These are phyloP conservation scores for Echinosophora koreensis DNA, from an alignment of 306 rosid species.

Conservation along the genomic window DNA sequence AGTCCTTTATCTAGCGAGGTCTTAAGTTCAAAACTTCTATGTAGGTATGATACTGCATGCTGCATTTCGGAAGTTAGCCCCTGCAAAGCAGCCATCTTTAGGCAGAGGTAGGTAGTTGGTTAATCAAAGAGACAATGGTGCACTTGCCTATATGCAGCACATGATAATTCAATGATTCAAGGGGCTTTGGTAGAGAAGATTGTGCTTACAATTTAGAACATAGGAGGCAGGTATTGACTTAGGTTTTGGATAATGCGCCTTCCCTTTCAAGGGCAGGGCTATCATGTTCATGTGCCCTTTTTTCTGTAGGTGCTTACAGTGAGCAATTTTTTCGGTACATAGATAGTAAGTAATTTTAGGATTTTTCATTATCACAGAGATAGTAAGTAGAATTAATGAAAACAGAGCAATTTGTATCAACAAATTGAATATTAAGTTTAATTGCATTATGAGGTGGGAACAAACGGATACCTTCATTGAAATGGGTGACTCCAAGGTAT, in stretches of 20 bases:
- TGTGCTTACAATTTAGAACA: conserved; percentile 39
- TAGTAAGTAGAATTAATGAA: background rate
- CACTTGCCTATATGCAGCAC: conserved; percentile 10
- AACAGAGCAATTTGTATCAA: background rate
- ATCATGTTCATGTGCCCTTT: conserved; percentile 7
- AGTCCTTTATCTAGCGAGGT: background rate
- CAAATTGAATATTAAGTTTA: background rate
- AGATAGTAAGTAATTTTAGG: background rate
- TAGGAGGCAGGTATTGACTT: conserved; percentile 12
- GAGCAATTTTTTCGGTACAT: background rate
- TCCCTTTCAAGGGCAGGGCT: background rate
- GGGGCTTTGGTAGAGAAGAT: conserved; percentile 40
- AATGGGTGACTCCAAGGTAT: background rate
- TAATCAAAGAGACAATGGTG: conserved; percentile 3
- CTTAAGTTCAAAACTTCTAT: conserved; percentile 33
- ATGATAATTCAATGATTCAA: conserved; percentile 10
- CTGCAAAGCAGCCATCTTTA: conserved; percentile 62
- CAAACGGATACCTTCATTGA: too few relatives aligned
- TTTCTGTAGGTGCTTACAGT: background rate
- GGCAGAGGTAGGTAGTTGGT: conserved; percentile 53
- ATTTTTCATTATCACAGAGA: background rate
- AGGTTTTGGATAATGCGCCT: conserved; percentile 31
- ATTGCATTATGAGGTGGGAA: background rate
- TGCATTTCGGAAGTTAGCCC: conserved; percentile 82
- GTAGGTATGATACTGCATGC: conserved; percentile 82